Evolutionary conservation across 441 rosid species (phyloP).

Genomic region (Pelargonium exstipulatum): DNA sequence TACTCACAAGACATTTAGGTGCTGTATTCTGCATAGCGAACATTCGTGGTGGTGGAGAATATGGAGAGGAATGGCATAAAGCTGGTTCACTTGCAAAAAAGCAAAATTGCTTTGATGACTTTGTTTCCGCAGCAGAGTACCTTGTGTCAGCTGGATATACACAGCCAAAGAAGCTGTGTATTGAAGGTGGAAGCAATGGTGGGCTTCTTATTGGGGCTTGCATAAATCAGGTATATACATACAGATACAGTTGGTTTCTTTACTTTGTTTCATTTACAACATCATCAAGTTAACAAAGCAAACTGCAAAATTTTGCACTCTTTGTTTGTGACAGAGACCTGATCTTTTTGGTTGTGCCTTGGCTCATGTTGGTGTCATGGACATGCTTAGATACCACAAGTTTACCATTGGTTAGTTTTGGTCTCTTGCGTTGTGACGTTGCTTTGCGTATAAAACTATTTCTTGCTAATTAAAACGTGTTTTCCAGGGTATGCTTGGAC

Average conservation of each 20-base stretch:
- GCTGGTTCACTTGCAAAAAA: slow-evolving; percentile 77
- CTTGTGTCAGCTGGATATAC: slow-evolving; percentile 79
- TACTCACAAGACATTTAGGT: slow-evolving; percentile 68
- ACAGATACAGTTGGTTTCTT: no score
- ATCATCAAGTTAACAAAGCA: no score
- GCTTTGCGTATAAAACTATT: no score
- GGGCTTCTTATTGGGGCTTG: slow-evolving; percentile 94
- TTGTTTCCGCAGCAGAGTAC: slow-evolving; percentile 70
- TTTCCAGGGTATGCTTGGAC: slow-evolving; percentile 88
- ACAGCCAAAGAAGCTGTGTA: slow-evolving; percentile 63
- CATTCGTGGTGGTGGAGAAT: slow-evolving; percentile 95
- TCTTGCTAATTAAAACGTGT: not conserved
- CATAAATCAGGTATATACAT: slow-evolving; percentile 63
- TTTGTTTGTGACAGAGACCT: slow-evolving; percentile 54
- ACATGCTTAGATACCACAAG: slow-evolving; percentile 94
- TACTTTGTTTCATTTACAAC: no score
- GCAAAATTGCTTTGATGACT: slow-evolving; percentile 92
- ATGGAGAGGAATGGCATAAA: slow-evolving; percentile 97
- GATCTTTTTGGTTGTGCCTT: slow-evolving; percentile 94
- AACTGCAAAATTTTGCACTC: not conserved
- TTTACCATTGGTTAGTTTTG: slow-evolving; percentile 67
- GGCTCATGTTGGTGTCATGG: slow-evolving; percentile 99
- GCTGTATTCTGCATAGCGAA: slow-evolving; percentile 75
- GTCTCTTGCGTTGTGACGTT: not conserved
- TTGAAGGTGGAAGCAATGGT: slow-evolving; percentile 97